A percentile compares a stretch with the other conserved stretches of the same genome.
These are phyloP conservation scores for Aegle marmelos DNA, from an alignment of 345 rosid genomes.

Conservation along the genomic window DNA sequence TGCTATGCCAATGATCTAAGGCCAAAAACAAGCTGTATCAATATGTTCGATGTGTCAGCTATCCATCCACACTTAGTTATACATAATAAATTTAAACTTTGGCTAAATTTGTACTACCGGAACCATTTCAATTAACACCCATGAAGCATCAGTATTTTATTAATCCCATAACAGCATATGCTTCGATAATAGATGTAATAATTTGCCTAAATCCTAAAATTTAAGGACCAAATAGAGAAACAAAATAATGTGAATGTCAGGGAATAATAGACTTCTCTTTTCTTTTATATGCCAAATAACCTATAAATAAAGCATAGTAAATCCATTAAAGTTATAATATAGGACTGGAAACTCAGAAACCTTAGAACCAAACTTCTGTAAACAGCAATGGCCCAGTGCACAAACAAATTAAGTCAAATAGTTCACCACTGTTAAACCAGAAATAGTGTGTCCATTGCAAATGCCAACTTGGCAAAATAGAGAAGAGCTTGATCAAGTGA, in stretches of 20 bases:
- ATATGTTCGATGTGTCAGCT: not conserved
- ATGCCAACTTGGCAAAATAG: not conserved
- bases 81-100: not conserved
- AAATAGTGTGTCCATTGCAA: not conserved
- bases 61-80: not conserved
- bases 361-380: not conserved
- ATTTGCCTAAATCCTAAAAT: not conserved
- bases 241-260: not conserved
- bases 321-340: not conserved
- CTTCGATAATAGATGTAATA: not conserved
- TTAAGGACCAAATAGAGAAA: not conserved
- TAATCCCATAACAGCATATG: too few species aligned
- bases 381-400: not conserved
- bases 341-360: not conserved
- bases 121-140: not conserved
- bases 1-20: not conserved
- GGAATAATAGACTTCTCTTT: not conserved
- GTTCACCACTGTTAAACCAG: not conserved
- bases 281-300: not conserved
- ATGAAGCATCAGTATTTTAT: not conserved
- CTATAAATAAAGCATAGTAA: not conserved
- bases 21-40: not conserved
- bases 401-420: not conserved
- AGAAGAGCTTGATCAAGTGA: not conserved
- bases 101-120: not conserved